These are phyloP conservation scores for Huntiella bhutanensis DNA, from an alignment of 2,329 filamentous ascomycete species.

Conservation along the genomic window DNA sequence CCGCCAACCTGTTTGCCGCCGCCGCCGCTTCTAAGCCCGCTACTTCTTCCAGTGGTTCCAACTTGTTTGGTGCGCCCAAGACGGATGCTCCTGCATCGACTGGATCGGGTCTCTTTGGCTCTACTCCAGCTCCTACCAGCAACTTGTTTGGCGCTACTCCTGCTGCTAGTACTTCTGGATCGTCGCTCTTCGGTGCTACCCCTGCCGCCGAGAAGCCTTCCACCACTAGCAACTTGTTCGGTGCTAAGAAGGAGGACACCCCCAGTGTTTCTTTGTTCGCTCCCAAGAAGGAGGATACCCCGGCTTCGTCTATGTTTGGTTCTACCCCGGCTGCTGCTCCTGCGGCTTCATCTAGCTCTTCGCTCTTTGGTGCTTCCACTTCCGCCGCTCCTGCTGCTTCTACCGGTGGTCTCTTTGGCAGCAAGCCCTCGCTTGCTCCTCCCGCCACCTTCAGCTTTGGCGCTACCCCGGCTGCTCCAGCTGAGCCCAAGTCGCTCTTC, in stretches of 20 bases:
- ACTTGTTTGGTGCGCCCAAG: slow-evolving; percentile 13
- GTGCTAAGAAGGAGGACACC: slow-evolving; percentile 3
- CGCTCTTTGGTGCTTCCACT: slow-evolving; percentile 10
- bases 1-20: slow-evolving; percentile 19
- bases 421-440: slow-evolving; percentile 8
- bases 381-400: slow-evolving; percentile 2
- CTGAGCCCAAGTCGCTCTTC: slow-evolving; percentile 20
- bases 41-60: slow-evolving; percentile 3
- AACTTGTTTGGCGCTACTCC: slow-evolving; percentile 20
- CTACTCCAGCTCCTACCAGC: slow-evolving; percentile 17
- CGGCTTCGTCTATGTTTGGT: slow-evolving; percentile 9
- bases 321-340: background rate
- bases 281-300: slow-evolving; percentile 4
- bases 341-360: slow-evolving; percentile 4
- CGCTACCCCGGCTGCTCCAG: slow-evolving; percentile 1
- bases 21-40: background rate
- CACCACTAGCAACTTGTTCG: slow-evolving; percentile 14
- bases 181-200: slow-evolving; percentile 16
- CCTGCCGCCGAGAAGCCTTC: slow-evolving; percentile 16
- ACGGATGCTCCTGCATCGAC: slow-evolving; percentile 13
- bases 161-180: slow-evolving; percentile 12
- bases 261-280: slow-evolving; percentile 14
- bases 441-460: slow-evolving; percentile 8
- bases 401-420: slow-evolving; percentile 17
- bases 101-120: slow-evolving; percentile 22